Conservation (phyloP, 371 early-diverging fungal species). For the Mortierella sp. region DNA sequence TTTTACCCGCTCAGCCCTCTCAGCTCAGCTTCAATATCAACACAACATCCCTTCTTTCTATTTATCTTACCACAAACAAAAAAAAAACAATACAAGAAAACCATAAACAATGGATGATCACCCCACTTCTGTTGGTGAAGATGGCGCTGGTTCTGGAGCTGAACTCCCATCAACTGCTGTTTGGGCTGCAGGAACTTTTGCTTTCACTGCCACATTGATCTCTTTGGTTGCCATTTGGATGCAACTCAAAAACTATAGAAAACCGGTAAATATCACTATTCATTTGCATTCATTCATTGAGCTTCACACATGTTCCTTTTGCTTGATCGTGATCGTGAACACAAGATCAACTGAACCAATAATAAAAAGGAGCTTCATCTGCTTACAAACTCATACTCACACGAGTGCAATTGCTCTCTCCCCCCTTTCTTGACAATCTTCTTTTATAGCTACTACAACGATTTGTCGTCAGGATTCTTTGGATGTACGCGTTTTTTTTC, state of each 20-base stretch:
- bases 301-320: neutral
- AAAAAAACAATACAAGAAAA: neutral
- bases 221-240: slow-evolving; percentile 82
- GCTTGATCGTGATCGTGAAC: slow-evolving; percentile 12
- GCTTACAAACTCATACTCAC: slow-evolving; percentile 9
- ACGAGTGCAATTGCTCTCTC: neutral
- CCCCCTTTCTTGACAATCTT: slow-evolving; percentile 4
- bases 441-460: slow-evolving; percentile 42
- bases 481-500: slow-evolving; percentile 23
- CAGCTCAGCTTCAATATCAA: too few relatives aligned
- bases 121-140: slow-evolving; percentile 19
- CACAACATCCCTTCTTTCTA: too few relatives aligned
- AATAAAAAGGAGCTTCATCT: neutral
- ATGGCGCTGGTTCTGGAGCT: slow-evolving; percentile 65
- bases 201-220: slow-evolving; percentile 60
- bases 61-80: neutral
- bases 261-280: slow-evolving; percentile 73
- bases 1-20: too few relatives aligned
- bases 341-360: neutral
- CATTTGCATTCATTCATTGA: neutral
- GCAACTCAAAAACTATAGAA: slow-evolving; percentile 92
- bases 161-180: slow-evolving; percentile 66
- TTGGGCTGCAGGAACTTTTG: slow-evolving; percentile 66
- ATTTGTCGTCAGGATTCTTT: slow-evolving; percentile 40
- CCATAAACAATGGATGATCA: slow-evolving; percentile 13